A percentile compares a stretch with the other conserved stretches of the same genome.
Evolutionary conservation across 139 green algal genomes (phyloP).

Genomic region (Edaphochlamys debaryana): DNA sequence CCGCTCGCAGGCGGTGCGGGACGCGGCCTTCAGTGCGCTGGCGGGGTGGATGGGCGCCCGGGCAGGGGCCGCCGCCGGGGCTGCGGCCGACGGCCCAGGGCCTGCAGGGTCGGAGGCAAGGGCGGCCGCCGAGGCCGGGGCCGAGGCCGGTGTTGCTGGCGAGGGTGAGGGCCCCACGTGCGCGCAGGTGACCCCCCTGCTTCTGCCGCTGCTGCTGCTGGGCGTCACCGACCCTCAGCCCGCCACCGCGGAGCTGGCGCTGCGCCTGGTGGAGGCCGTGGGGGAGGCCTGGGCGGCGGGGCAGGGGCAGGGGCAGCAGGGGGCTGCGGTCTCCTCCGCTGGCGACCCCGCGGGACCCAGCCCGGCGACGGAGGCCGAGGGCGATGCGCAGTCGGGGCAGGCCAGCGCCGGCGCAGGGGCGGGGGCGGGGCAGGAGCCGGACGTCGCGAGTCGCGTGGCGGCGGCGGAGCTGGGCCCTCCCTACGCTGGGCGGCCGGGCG

Average conservation of each 20-base stretch:
- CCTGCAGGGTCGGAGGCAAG: too few species aligned
- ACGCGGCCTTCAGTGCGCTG: conserved; percentile 59
- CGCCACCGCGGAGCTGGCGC: conserved; percentile 17
- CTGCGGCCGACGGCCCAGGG: neutral
- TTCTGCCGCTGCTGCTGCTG: conserved; percentile 77
- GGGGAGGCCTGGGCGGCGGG: conserved; percentile 23
- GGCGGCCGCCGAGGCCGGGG: too few species aligned
- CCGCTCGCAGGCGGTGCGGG: conserved; percentile 55
- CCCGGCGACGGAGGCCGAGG: neutral
- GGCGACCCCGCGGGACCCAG: too few species aligned
- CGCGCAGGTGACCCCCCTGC: conserved; percentile 8
- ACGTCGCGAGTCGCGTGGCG: conserved; percentile 8
- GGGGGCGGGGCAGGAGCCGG: neutral
- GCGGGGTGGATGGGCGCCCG: conserved; percentile 67
- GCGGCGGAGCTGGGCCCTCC: conserved; percentile 45
- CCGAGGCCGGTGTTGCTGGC: too few species aligned
- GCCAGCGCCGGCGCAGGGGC: neutral
- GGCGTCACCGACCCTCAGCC: conserved; percentile 69
- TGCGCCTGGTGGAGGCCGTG: conserved; percentile 51
- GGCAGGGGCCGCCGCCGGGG: neutral
- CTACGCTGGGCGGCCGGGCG: conserved; percentile 41
- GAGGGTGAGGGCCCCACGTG: too few species aligned
- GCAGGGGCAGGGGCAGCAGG: too few species aligned
- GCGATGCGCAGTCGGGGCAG: neutral
- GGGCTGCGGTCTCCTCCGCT: too few species aligned